These are phyloP conservation scores for Tricholoma sp. DNA, from an alignment of 768 basidiomycete species.

Conservation along the genomic window DNA sequence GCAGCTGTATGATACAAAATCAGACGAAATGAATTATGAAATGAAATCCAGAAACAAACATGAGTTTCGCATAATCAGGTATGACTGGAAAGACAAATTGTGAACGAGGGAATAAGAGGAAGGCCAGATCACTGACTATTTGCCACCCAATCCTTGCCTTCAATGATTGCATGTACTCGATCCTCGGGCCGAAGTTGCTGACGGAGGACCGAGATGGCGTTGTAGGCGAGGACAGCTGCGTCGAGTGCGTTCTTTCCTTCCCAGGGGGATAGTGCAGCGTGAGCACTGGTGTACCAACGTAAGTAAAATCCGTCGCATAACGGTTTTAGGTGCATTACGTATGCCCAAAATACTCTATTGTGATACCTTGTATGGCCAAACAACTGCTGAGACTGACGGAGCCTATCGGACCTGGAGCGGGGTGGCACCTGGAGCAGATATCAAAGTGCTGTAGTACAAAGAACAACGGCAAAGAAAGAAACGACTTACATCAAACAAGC, in stretches of 20 bases:
- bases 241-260: slow-evolving; percentile 81
- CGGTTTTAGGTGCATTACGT: slow-evolving; percentile 38
- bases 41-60: slow-evolving; percentile 33
- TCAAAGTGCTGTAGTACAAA: not conserved
- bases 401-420: slow-evolving; percentile 68
- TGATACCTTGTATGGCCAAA: slow-evolving; percentile 57
- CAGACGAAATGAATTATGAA: not conserved
- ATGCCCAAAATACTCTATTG: slow-evolving; percentile 66
- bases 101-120: not conserved
- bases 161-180: slow-evolving; percentile 76
- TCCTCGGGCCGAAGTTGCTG: slow-evolving; percentile 78
- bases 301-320: not conserved
- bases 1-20: slow-evolving; percentile 42
- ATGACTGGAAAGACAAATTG: slow-evolving; percentile 48
- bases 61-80: slow-evolving; percentile 73
- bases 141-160: slow-evolving; percentile 69
- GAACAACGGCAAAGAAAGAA: not conserved
- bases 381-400: slow-evolving; percentile 61
- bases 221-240: slow-evolving; percentile 81
- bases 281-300: slow-evolving; percentile 43
- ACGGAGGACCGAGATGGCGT: slow-evolving; percentile 69
- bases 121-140: slow-evolving; percentile 44
- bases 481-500: slow-evolving; percentile 66
- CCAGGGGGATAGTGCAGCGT: slow-evolving; percentile 79
- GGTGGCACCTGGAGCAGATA: slow-evolving; percentile 58